Evolutionary conservation across 2,329 filamentous ascomycete genomes (phyloP).

Genomic region (Calycina marina): DNA sequence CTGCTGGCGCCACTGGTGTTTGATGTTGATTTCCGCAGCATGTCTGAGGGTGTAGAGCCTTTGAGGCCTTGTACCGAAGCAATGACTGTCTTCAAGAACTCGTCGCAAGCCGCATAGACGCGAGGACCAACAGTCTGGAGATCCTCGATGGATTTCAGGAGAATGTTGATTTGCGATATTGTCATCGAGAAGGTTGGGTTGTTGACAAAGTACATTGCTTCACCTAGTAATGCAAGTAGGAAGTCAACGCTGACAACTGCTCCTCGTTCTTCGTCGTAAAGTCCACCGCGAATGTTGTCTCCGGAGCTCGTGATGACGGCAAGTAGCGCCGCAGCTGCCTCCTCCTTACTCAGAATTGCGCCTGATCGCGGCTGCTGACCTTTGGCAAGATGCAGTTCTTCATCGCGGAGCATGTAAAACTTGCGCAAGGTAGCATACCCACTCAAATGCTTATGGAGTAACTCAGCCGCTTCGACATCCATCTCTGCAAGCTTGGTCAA

Average conservation of each 20-base stretch:
- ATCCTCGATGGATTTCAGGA: constrained; percentile 69
- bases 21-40: constrained; percentile 50
- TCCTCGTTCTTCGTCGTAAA: constrained; percentile 69
- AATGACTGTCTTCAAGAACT: constrained; percentile 64
- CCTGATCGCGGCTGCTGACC: constrained; percentile 24
- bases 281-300: constrained; percentile 79
- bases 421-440: constrained; percentile 84
- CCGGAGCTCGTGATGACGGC: constrained; percentile 77
- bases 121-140: constrained; percentile 59
- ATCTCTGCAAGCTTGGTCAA: constrained; percentile 57
- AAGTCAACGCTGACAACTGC: constrained; percentile 83
- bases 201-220: constrained; percentile 65
- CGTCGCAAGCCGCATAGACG: constrained; percentile 60
- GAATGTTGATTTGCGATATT: constrained; percentile 55
- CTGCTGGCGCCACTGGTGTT: constrained; percentile 38
- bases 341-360: constrained; percentile 46
- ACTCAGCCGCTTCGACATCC: constrained; percentile 68
- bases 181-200: constrained; percentile 46
- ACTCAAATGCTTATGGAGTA: constrained; percentile 74
- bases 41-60: constrained; percentile 47
- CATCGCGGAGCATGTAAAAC: constrained; percentile 82
- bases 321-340: constrained; percentile 59
- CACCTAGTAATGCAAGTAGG: constrained; percentile 67
- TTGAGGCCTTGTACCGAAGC: constrained; percentile 50
- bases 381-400: constrained; percentile 29